phyloP scores from a whole-genome alignment of 345 rosid species.

The Barbarea vulgaris region DNA sequence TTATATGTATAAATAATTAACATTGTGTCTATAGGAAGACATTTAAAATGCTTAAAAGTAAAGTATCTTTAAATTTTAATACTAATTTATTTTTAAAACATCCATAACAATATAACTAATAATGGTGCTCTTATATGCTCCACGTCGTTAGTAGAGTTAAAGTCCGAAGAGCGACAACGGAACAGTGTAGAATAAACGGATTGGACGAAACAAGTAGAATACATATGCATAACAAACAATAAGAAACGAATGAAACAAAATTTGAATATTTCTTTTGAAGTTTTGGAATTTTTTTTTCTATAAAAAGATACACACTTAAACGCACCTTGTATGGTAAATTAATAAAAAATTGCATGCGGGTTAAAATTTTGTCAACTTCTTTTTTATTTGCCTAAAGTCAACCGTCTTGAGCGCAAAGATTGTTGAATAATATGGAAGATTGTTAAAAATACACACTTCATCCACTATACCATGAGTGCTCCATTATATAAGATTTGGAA shows the following conservation, averaged over 20 bases:
- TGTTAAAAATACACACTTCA: not conserved
- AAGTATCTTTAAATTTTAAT: no score
- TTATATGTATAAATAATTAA: no score
- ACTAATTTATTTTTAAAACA: no score
- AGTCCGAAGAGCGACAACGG: not conserved
- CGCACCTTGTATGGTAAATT: not conserved
- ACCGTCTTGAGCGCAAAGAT: not conserved
- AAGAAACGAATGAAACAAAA: not conserved
- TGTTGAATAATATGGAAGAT: not conserved
- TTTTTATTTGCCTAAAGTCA: not conserved
- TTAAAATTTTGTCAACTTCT: not conserved
- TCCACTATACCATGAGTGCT: constrained; percentile 4
- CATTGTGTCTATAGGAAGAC: no score
- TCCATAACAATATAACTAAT: no score
- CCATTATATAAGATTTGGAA: not conserved
- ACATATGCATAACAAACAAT: not conserved
- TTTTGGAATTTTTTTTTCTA: not conserved
- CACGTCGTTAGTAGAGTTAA: not conserved
- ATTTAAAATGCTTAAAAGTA: no score
- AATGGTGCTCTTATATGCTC: not conserved
- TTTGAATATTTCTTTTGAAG: not conserved
- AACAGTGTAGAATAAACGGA: not conserved
- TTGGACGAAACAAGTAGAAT: not conserved
- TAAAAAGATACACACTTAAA: not conserved
- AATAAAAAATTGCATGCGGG: not conserved